A percentile compares a stretch with the other conserved stretches of the same genome.
phyloP scores from a whole-genome alignment of 441 rosid species.

The Pelargonium fulgidum region DNA sequence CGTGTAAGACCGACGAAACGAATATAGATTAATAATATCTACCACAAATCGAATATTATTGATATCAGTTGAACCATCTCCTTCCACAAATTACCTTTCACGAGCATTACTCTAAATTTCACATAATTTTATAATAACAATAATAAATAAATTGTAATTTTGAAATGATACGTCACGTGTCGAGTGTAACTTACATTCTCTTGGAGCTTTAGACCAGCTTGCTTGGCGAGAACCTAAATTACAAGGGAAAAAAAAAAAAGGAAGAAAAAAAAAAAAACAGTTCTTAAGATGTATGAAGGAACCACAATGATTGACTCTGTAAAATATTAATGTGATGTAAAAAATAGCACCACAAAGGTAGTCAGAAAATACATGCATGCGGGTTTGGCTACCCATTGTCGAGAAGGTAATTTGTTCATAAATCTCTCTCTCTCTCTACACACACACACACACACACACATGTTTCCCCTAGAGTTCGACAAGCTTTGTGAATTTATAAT shows the following conservation, averaged over 20 bases:
- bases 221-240: slow-evolving; percentile 75
- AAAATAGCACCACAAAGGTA: not conserved
- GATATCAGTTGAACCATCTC: no score
- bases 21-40: no score
- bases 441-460: no score
- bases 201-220: slow-evolving; percentile 83
- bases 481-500: no score
- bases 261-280: not conserved
- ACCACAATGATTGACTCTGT: slow-evolving; percentile 4
- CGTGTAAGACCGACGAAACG: no score
- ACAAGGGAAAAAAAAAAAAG: slow-evolving; percentile 3
- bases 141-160: not conserved
- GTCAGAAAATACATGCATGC: not conserved
- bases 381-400: not conserved
- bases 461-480: no score
- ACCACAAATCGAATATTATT: no score
- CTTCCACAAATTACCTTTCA: no score
- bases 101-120: no score
- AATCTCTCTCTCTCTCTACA: not conserved
- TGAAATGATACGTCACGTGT: not conserved
- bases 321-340: not conserved
- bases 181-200: slow-evolving; percentile 46
- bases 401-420: not conserved
- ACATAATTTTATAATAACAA: not conserved
- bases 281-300: not conserved